Conservation (phyloP, 1,284 basidiomycete species). For the Trametes versicolor region DNA sequence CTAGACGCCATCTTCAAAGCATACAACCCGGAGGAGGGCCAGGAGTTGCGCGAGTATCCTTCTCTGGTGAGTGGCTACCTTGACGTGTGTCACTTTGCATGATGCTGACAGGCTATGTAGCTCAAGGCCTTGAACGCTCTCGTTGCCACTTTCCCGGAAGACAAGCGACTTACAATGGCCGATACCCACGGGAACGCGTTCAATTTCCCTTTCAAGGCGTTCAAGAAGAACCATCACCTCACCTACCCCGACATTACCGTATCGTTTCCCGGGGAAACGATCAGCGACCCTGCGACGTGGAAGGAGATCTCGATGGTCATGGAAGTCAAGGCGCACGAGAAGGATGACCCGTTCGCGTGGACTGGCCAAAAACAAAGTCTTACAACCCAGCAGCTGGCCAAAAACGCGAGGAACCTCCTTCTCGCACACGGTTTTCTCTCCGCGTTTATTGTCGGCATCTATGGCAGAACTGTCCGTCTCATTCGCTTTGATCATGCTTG, state of each 20-base stretch:
- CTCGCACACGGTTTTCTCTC: constrained; percentile 22
- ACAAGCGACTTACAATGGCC: constrained; percentile 7
- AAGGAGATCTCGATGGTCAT: constrained; percentile 14
- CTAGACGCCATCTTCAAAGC: not conserved
- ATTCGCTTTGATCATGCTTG: constrained; percentile 26
- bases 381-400: constrained; percentile 13
- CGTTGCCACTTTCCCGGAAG: not conserved
- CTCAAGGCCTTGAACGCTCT: constrained; percentile 4
- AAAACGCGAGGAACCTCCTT: constrained; percentile 24
- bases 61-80: constrained; percentile 3
- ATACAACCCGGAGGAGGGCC: constrained; percentile 1
- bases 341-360: constrained; percentile 13
- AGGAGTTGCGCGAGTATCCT: not conserved
- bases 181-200: not conserved
- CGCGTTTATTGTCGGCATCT: constrained; percentile 26
- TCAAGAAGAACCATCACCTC: constrained; percentile 7
- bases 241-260: constrained; percentile 20
- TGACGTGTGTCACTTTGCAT: not conserved
- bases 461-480: constrained; percentile 22
- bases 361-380: not conserved
- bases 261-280: constrained; percentile 16
- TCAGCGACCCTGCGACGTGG: constrained; percentile 1
- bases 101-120: constrained; percentile 1
- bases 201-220: constrained; percentile 13
- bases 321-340: constrained; percentile 8